Evolutionary conservation across 2,329 filamentous ascomycete genomes (phyloP).

Genomic region (Nemania sp.): DNA sequence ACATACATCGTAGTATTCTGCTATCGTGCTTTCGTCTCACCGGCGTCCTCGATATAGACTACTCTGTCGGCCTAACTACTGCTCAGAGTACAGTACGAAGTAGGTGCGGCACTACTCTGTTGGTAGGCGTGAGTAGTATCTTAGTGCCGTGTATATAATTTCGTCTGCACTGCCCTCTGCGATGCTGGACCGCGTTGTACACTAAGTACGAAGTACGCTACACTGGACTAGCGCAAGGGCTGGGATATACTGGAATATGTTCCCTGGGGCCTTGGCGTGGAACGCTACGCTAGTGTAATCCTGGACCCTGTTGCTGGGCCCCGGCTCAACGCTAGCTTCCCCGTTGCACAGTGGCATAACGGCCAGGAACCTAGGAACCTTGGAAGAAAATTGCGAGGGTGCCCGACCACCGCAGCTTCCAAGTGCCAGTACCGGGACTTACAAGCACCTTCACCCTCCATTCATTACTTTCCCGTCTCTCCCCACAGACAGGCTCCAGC

Average conservation of each 20-base stretch:
- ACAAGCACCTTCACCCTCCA: conserved; percentile 37
- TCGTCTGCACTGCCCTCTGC: no score
- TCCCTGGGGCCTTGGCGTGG: conserved; percentile 18
- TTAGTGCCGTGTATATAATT: no score
- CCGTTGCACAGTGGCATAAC: conserved; percentile 38
- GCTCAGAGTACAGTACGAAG: no score
- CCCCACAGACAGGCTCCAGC: conserved; percentile 30
- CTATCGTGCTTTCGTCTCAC: not conserved
- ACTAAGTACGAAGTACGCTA: no score
- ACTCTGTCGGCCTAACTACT: no score
- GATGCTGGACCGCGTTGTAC: no score
- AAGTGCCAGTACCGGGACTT: conserved; percentile 33
- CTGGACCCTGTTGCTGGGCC: conserved; percentile 31
- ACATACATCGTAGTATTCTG: no score
- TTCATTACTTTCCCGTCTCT: conserved; percentile 35
- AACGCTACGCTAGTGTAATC: not conserved
- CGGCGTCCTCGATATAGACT: conserved; percentile 13
- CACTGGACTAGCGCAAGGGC: no score
- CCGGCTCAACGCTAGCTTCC: conserved; percentile 26
- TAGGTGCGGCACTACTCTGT: no score
- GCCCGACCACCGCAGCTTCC: conserved; percentile 36
- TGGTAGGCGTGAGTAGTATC: no score
- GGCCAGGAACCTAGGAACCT: conserved; percentile 26
- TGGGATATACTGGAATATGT: conserved; percentile 21
- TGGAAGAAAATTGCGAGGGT: conserved; percentile 36